phyloP scores from a whole-genome alignment of 768 basidiomycete species.

The Leccinum variicolor region DNA sequence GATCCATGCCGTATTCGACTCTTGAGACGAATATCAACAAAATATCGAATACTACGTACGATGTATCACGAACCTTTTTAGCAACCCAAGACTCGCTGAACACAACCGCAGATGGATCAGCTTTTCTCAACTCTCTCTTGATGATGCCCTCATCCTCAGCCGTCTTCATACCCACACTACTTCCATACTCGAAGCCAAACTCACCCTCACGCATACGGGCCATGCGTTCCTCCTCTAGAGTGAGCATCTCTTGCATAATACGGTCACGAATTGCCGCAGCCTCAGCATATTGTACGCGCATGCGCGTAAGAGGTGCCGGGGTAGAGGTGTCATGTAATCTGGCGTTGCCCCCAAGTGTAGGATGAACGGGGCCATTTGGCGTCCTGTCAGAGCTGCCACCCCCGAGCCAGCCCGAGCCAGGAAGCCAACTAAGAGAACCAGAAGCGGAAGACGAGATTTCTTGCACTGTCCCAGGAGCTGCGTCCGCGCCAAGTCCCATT shows the following conservation, averaged over 20 bases:
- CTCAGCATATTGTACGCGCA: constrained; percentile 76
- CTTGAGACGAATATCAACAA: constrained; percentile 23
- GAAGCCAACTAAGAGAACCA: constrained; percentile 47
- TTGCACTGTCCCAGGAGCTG: constrained; percentile 2
- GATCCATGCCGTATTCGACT: constrained; percentile 89
- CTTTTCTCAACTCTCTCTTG: constrained; percentile 87
- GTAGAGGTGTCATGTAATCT: constrained; percentile 24
- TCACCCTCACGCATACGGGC: constrained; percentile 82
- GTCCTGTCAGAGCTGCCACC: constrained; percentile 17
- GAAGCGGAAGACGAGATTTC: constrained; percentile 16
- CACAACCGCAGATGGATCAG: constrained; percentile 92
- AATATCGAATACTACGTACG: background rate
- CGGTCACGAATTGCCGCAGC: constrained; percentile 88
- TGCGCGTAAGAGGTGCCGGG: constrained; percentile 43
- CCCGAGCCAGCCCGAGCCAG: constrained; percentile 53
- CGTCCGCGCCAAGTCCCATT: constrained; percentile 1
- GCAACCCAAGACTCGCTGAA: constrained; percentile 94
- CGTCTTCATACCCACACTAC: constrained; percentile 50
- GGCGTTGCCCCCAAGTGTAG: constrained; percentile 26
- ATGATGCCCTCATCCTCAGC: constrained; percentile 94
- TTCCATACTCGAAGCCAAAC: constrained; percentile 51
- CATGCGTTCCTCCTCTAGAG: constrained; percentile 96
- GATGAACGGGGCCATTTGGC: constrained; percentile 29
- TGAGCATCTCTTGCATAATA: constrained; percentile 98
- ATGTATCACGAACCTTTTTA: constrained; percentile 66